Evolutionary conservation across 495 filamentous ascomycete species (phyloP).

Genomic region (Penicillium crystallinum): DNA sequence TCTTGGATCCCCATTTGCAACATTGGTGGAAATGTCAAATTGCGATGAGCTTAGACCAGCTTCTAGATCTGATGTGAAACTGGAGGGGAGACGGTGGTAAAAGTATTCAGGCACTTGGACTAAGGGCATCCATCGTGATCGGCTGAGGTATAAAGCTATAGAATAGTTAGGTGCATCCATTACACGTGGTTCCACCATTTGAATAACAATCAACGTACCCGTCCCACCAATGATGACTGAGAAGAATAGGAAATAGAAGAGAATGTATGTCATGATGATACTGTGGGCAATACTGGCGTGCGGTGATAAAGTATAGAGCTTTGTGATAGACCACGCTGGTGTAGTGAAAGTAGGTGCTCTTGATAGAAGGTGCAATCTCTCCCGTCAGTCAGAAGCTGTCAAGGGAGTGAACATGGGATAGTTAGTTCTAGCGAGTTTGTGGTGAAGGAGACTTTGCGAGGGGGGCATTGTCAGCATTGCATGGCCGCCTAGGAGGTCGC

Average conservation of each 20-base stretch:
- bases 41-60: slow-evolving; percentile 73
- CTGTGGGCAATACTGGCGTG: neutral
- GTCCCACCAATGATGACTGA: slow-evolving; percentile 56
- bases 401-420: neutral
- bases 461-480: slow-evolving; percentile 4
- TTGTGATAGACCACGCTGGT: neutral
- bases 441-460: neutral
- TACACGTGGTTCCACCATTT: neutral
- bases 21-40: slow-evolving; percentile 76
- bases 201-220: slow-evolving; percentile 35
- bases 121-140: slow-evolving; percentile 65
- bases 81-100: slow-evolving; percentile 68
- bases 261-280: slow-evolving; percentile 60
- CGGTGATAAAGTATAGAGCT: neutral
- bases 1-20: slow-evolving; percentile 69
- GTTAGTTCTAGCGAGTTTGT: neutral
- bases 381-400: neutral
- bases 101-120: slow-evolving; percentile 54
- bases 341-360: neutral
- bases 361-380: neutral
- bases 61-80: slow-evolving; percentile 76
- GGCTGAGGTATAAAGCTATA: slow-evolving; percentile 71
- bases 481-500: neutral
- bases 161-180: slow-evolving; percentile 7
- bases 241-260: slow-evolving; percentile 72